Base-by-base conservation (phyloP, 2,329 filamentous ascomycete genomes). In the Aspergillus ochraceoroseus region DNA sequence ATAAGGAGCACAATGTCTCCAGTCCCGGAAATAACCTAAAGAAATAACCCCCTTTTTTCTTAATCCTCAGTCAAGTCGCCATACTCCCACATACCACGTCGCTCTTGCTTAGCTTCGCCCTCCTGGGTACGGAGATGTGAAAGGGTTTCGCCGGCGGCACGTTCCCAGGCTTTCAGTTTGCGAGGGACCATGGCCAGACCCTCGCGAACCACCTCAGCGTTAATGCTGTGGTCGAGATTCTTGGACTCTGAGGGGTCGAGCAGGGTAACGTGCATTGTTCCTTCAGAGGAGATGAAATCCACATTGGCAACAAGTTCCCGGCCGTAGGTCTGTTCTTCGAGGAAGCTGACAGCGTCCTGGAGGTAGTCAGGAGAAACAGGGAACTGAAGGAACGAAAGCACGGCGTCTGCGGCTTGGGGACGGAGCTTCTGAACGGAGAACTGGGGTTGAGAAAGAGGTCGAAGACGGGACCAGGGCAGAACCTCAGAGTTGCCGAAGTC, bases 41-140 rank as follows among this genome's bases (percentile, higher is more conserved):
- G 32, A 12, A 11, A 22, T 13, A 27, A 13, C 18, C 20, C 25
- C 22, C 20, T 42, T 42, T 42, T 27, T 19, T 25, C 20, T 47
- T 80, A 88, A 59, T 94, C 87, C 71, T 95, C 89, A 9, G 87
- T 94, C 59, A 95, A 75, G 64, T 96, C 92, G 54, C 92, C 92
- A 67, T 96, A 98, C 76, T 98, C 92, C 89, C 90, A 98, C 77
- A 95, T 92, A 29, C 92, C 92, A 52, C 80, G 74, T 48, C 88
- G 79, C 42, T 82, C 80, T 40, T 77, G 72, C 77, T 94, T 95
- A 3, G 90, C 90, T 64, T 83, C 74, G 23, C 76, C 73, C 72
- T 94, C 83, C 36, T 83, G 77, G 64, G 83, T 76, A 58, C 78
- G 82, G 47, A 95, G 70, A 54, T 78, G 77, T 64, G 80, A 77